Evolutionary conservation across 768 basidiomycete genomes (phyloP).

Genomic region (Lenzites betulinus): DNA sequence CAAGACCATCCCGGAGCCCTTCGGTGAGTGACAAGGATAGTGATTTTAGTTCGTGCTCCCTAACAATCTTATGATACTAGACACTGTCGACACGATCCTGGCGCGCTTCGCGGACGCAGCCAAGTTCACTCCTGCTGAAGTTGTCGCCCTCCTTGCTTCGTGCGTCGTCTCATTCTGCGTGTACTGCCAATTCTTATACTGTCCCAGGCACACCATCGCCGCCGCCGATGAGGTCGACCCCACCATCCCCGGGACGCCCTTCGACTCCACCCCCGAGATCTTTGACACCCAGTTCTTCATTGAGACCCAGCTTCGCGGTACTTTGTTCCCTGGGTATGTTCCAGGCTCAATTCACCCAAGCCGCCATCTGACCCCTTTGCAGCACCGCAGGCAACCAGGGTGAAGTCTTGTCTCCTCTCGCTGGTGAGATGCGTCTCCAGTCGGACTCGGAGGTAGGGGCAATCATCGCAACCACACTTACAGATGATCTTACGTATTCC

Average conservation of each 20-base stretch:
- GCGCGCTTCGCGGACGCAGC: conserved; percentile 23
- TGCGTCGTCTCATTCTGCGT: conserved; percentile 9
- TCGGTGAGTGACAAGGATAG: not conserved
- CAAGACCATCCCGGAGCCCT: conserved; percentile 24
- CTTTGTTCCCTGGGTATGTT: conserved; percentile 30
- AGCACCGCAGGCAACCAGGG: conserved; percentile 27
- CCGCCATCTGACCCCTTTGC: not conserved
- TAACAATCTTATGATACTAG: not conserved
- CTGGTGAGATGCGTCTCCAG: conserved; percentile 36
- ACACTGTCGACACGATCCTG: conserved; percentile 26
- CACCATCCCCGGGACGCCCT: conserved; percentile 26
- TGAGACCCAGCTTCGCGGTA: conserved; percentile 29
- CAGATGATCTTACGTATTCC: not conserved
- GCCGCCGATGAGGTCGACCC: conserved; percentile 29
- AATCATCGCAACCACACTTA: too few relatives aligned
- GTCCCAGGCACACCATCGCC: conserved; percentile 21
- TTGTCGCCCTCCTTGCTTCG: conserved; percentile 26
- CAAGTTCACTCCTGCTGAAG: conserved; percentile 21
- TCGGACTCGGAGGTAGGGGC: conserved; percentile 30
- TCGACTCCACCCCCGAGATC: conserved; percentile 28
- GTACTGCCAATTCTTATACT: not conserved
- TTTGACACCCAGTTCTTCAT: conserved; percentile 34
- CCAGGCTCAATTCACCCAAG: too few relatives aligned
- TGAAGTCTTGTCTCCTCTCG: conserved; percentile 32
- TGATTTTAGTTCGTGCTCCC: not conserved